Percentiles rank a stretch among this genome's conserved stretches.
Conservation (phyloP, 1,139 yeast genomes). For the Yamadazyma mexicana region DNA sequence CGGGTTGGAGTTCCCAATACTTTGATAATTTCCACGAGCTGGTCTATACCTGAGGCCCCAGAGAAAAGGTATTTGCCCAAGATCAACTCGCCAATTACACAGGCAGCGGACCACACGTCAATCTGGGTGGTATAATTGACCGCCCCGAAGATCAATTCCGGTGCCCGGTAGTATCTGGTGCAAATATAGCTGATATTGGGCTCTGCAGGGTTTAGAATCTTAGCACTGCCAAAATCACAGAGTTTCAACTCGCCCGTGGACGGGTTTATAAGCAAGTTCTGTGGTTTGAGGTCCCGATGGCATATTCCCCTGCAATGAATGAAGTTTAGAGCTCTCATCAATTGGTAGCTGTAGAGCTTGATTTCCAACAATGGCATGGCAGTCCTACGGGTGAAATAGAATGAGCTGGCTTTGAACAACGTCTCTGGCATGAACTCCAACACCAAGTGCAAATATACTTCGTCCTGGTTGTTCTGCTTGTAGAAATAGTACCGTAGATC, state of each 20-base stretch:
- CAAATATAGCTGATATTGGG: conserved; percentile 79
- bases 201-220: conserved; percentile 68
- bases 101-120: conserved; percentile 97
- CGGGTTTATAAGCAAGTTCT: conserved; percentile 75
- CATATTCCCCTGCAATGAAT: conserved; percentile 90
- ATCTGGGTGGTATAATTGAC: conserved; percentile 93
- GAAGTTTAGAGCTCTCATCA: conserved; percentile 87
- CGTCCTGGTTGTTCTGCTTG: conserved; percentile 75
- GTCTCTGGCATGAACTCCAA: conserved; percentile 97
- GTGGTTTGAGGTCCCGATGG: conserved; percentile 87
- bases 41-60: conserved; percentile 97
- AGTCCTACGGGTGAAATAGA: conserved; percentile 71
- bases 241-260: conserved; percentile 62
- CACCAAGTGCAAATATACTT: conserved; percentile 81
- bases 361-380: conserved; percentile 89
- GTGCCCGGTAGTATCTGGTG: conserved; percentile 80
- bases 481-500: conserved; percentile 86
- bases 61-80: conserved; percentile 96
- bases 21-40: conserved; percentile 93
- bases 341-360: conserved; percentile 85
- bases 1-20: conserved; percentile 95
- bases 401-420: conserved; percentile 81
- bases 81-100: conserved; percentile 95
- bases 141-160: conserved; percentile 87
- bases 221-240: conserved; percentile 84